Conservation (phyloP, 2,329 filamentous ascomycete genomes). For the Paracoccidioides lutzii region DNA sequence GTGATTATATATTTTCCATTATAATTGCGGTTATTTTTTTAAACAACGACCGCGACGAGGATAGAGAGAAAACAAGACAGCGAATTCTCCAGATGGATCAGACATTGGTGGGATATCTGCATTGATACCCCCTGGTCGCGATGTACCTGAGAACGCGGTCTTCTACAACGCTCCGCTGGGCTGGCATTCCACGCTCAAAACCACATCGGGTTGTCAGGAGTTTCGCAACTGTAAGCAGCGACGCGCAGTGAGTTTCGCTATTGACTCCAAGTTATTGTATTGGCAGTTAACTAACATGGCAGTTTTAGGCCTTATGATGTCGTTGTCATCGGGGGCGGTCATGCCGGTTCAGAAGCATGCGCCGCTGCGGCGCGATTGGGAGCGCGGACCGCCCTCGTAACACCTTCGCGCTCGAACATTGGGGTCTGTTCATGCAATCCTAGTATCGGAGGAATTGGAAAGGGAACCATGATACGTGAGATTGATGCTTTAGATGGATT, state of each 20-base stretch:
- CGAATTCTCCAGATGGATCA: not conserved
- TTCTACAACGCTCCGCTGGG: conserved; percentile 18
- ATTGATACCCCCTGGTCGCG: conserved; percentile 3
- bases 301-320: conserved; percentile 63
- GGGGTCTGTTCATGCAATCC: conserved; percentile 95
- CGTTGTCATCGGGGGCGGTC: conserved; percentile 86
- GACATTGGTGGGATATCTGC: not conserved
- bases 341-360: conserved; percentile 88
- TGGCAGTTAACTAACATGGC: not conserved
- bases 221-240: conserved; percentile 29
- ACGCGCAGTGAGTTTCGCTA: conserved; percentile 21
- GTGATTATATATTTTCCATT: not conserved
- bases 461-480: conserved; percentile 90
- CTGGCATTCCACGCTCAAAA: conserved; percentile 15
- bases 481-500: conserved; percentile 90
- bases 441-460: conserved; percentile 95
- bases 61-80: not conserved
- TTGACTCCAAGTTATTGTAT: not conserved
- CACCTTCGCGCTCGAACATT: conserved; percentile 75
- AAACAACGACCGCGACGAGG: not conserved
- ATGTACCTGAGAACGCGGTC: conserved; percentile 27
- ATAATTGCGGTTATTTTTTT: not conserved
- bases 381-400: conserved; percentile 78
- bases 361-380: conserved; percentile 81
- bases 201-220: conserved; percentile 16